Evolutionary conservation across 495 filamentous ascomycete species (phyloP), one percentile per base, ranked within the genome.

Genomic region (Penicillium cosmopolitanum): DNA sequence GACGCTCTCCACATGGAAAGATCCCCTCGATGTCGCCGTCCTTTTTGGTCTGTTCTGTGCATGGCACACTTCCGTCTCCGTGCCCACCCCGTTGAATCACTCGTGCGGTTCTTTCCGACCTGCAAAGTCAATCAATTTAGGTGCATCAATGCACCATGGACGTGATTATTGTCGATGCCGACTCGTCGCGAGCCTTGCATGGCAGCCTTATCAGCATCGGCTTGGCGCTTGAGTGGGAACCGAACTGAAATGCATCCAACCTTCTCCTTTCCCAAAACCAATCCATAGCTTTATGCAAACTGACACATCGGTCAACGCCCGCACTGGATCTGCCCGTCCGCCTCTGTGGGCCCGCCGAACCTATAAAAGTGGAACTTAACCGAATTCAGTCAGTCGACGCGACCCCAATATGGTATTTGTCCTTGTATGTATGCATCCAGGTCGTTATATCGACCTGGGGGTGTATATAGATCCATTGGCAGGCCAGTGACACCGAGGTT

Each of bases 1-100:
- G 53, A 46, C 28, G 25, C 53, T 61, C 58, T 52, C 52, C 58
- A 60, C 57, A 54, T 53, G 19, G 50, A 53, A 33, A 28, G 56
- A 31, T 50, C 46, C 21, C 18, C 43, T 46, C 11, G 21, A 25
- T 0, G 0, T 1, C 46, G 50, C 50, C 28, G 50, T 51, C 31
- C 23, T 25, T 12, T 36, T 51, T 36, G 50, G 25, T 16, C 50
- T 44, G 50, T 34, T 35, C 15, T 35, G 10, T 51, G 50, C 50
- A 51, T 35, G 50, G 31, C 50, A 51, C 15, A 28, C n/a, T 25
- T 18, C 43, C 9, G 16, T 48, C 15, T 28, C 23, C 21, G 46
- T 48, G 18, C 5, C 21, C 18, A 12, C 23, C 46, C 46, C 7
- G 46, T 48, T 48, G 21, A 19, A 48, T 23, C 10, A 48, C 15